Percentiles rank a stretch among this genome's conserved stretches.
phyloP scores from a whole-genome alignment of 345 rosid species.

The Triadica sebifera region DNA sequence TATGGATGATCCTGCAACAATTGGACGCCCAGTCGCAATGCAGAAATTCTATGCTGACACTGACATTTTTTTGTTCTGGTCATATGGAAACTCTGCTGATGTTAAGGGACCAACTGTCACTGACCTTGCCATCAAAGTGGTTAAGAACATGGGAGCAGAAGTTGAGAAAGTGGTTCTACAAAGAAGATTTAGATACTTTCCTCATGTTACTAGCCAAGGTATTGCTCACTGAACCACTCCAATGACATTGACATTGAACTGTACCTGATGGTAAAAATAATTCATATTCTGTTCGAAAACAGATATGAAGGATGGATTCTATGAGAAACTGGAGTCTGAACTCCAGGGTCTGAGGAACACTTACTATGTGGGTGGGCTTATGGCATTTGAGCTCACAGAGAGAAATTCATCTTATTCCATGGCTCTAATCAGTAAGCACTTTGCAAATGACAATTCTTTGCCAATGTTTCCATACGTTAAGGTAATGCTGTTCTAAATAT shows the following conservation, averaged over 20 bases:
- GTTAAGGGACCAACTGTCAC: constrained; percentile 41
- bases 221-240: constrained; percentile 16
- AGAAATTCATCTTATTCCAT: constrained; percentile 66
- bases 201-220: constrained; percentile 63
- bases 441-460: constrained; percentile 38
- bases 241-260: background rate
- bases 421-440: constrained; percentile 59
- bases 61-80: constrained; percentile 67
- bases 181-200: constrained; percentile 61
- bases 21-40: constrained; percentile 70
- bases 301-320: constrained; percentile 70
- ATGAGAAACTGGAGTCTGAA: constrained; percentile 49
- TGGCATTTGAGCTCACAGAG: constrained; percentile 71
- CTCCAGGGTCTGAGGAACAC: constrained; percentile 61
- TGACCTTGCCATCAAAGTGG: constrained; percentile 42
- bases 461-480: constrained; percentile 53
- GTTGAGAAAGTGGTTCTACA: constrained; percentile 51
- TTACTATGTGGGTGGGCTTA: constrained; percentile 61
- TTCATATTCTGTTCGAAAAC: constrained; percentile 14
- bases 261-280: constrained; percentile 2
- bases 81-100: constrained; percentile 51
- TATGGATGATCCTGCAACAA: constrained; percentile 61
- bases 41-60: constrained; percentile 62
- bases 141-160: constrained; percentile 43
- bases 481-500: constrained; percentile 28